Percentiles rank a stretch among this genome's conserved stretches.
phyloP scores from a whole-genome alignment of 306 rosid genomes.

The Vigna reflexopilosa region DNA sequence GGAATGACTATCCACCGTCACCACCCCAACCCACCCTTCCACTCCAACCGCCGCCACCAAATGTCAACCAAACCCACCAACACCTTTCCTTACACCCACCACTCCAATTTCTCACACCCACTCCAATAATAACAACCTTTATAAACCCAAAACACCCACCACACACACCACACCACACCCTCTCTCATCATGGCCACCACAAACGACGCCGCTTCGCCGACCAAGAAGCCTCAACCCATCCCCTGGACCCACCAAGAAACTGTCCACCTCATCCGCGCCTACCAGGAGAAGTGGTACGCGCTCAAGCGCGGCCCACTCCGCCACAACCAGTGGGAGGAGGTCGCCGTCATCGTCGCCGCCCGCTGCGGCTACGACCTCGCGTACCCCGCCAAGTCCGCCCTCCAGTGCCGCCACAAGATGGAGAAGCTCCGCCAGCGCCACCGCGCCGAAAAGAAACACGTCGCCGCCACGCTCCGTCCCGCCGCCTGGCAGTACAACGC shows the following conservation, averaged over 20 bases:
- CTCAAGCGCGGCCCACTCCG: slow-evolving; percentile 81
- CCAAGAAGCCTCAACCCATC: slow-evolving; percentile 61
- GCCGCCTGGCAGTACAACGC: slow-evolving; percentile 67
- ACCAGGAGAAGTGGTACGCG: slow-evolving; percentile 90
- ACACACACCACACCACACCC: neutral
- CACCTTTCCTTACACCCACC: neutral
- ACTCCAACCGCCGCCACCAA: slow-evolving; percentile 22
- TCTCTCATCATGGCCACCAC: neutral
- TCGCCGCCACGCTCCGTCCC: neutral
- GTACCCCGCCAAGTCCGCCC: slow-evolving; percentile 68
- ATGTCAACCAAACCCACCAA: slow-evolving; percentile 19
- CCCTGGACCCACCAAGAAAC: slow-evolving; percentile 97
- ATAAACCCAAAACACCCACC: neutral
- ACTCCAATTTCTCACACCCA: neutral
- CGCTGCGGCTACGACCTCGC: slow-evolving; percentile 74
- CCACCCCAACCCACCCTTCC: neutral
- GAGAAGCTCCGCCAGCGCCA: slow-evolving; percentile 93
- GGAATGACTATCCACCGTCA: neutral
- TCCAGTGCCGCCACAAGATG: slow-evolving; percentile 93
- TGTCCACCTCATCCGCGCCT: slow-evolving; percentile 75
- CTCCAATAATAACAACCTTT: neutral
- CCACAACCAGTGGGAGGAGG: slow-evolving; percentile 88
- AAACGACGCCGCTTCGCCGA: slow-evolving; percentile 33
- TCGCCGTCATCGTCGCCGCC: slow-evolving; percentile 84
- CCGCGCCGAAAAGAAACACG: slow-evolving; percentile 66